These are phyloP conservation scores for Leccinum holopus DNA, from an alignment of 1,284 basidiomycete species.

Conservation along the genomic window DNA sequence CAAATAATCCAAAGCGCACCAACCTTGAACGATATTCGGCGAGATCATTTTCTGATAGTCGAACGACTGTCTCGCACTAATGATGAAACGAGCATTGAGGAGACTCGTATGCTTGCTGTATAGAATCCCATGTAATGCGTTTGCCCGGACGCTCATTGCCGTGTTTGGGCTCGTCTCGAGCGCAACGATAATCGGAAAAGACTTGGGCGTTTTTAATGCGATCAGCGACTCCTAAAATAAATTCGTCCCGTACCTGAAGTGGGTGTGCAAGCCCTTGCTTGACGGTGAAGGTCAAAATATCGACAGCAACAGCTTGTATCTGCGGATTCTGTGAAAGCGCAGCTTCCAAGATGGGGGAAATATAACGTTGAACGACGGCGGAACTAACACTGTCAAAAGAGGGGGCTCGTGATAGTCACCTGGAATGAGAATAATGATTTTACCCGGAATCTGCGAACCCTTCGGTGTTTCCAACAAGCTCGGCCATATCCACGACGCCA, in stretches of 20 bases:
- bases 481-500: constrained; percentile 74
- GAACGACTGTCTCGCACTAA: constrained; percentile 79
- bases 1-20: constrained; percentile 4
- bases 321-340: constrained; percentile 69
- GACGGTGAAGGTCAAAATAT: constrained; percentile 89
- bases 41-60: constrained; percentile 74
- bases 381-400: constrained; percentile 74
- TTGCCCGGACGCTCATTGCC: constrained; percentile 71
- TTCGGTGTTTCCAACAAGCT: constrained; percentile 92
- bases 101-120: constrained; percentile 90
- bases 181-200: constrained; percentile 89
- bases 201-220: constrained; percentile 45
- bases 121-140: constrained; percentile 76
- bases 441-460: constrained; percentile 95
- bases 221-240: background rate
- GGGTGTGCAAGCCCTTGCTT: constrained; percentile 96
- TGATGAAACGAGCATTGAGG: constrained; percentile 80
- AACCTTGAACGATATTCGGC: constrained; percentile 51
- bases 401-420: background rate
- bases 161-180: constrained; percentile 80
- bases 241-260: constrained; percentile 57
- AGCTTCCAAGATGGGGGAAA: constrained; percentile 78
- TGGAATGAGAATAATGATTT: background rate
- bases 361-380: constrained; percentile 90
- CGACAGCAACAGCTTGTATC: constrained; percentile 84